Conservation (phyloP, 2,329 filamentous ascomycete genomes). For the Cladosporium halotolerans region DNA sequence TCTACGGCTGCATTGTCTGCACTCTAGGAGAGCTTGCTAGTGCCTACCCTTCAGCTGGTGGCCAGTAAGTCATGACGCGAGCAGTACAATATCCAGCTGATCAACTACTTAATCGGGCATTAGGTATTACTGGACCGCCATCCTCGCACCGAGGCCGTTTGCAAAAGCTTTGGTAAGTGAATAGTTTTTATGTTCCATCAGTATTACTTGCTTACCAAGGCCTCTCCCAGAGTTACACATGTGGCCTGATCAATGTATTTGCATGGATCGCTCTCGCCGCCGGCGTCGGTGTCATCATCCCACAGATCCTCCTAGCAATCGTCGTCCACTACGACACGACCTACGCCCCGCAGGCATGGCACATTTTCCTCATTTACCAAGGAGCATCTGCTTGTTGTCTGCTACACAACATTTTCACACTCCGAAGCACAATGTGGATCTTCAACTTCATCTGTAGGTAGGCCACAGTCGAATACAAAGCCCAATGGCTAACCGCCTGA, state of each 20-base stretch:
- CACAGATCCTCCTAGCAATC: conserved; percentile 12
- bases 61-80: neutral
- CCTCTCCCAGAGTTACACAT: neutral
- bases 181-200: too few relatives aligned
- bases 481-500: conserved; percentile 11
- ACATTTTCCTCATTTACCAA: conserved; percentile 14
- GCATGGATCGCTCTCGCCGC: conserved; percentile 17
- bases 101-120: neutral
- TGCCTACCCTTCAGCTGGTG: conserved; percentile 12
- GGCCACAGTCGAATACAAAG: conserved; percentile 36
- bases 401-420: conserved; percentile 53
- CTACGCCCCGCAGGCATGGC: conserved; percentile 10
- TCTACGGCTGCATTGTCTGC: conserved; percentile 17
- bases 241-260: conserved; percentile 4
- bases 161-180: neutral
- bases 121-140: conserved; percentile 1
- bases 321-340: conserved; percentile 12
- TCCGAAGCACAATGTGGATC: conserved; percentile 48
- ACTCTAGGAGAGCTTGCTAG: conserved; percentile 17
- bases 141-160: neutral
- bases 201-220: too few relatives aligned
- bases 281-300: conserved; percentile 17
- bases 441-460: conserved; percentile 43
- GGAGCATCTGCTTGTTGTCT: conserved; percentile 39
- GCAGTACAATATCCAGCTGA: neutral